phyloP scores from a whole-genome alignment of 208 protist genomes.

The Trypanosoma avium region DNA sequence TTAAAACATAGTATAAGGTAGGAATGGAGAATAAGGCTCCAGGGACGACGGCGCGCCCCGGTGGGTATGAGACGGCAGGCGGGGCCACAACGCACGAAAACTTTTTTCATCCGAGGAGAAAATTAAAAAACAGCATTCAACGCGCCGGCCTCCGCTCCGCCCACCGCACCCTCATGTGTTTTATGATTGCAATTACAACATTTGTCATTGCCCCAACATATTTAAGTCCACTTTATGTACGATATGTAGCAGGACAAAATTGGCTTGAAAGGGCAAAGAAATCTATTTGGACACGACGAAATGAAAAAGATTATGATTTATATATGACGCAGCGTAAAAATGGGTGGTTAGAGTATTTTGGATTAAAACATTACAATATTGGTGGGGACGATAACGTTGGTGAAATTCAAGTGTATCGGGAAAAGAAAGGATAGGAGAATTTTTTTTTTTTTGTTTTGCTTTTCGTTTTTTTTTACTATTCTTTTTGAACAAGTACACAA shows the following conservation, averaged over 20 bases:
- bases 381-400: slow-evolving; percentile 74
- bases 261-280: slow-evolving; percentile 74
- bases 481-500: too few species aligned
- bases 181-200: slow-evolving; percentile 40
- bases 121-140: slow-evolving; percentile 66
- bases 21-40: slow-evolving; percentile 84
- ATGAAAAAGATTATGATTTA: slow-evolving; percentile 81
- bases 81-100: slow-evolving; percentile 60
- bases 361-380: slow-evolving; percentile 89
- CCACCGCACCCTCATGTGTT: slow-evolving; percentile 48
- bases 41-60: slow-evolving; percentile 55
- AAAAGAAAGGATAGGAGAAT: background rate
- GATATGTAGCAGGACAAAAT: slow-evolving; percentile 68
- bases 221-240: slow-evolving; percentile 67
- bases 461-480: too few species aligned
- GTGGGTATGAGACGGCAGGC: slow-evolving; percentile 52
- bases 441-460: slow-evolving; percentile 14
- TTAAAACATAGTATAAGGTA: background rate
- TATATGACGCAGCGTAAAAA: slow-evolving; percentile 91
- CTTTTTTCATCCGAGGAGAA: slow-evolving; percentile 70
- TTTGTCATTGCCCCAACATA: slow-evolving; percentile 63
- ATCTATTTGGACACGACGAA: slow-evolving; percentile 81
- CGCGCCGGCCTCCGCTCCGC: slow-evolving; percentile 66
- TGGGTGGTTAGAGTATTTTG: slow-evolving; percentile 76
- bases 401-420: slow-evolving; percentile 73